Evolutionary conservation across 768 basidiomycete species (phyloP), one percentile per base, ranked within the genome.

Genomic region (Podaxis pistillaris): DNA sequence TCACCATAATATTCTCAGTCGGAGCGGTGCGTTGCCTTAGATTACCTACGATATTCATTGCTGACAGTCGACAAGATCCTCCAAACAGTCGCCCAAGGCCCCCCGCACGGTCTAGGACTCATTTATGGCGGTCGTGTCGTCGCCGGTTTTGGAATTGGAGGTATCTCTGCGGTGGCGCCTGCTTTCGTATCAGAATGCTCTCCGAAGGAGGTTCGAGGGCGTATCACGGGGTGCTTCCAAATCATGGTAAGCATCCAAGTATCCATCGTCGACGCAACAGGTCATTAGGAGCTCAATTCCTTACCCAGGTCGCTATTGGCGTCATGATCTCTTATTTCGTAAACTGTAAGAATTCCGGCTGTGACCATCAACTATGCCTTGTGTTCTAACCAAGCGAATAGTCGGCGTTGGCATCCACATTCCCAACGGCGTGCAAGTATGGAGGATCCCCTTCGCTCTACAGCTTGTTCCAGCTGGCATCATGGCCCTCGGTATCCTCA

Each of bases 241-340:
- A 86, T 95, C 72, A 88, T 92, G 84, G 92, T 84, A 40, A 28
- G 8, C 3, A 13, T 24, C 33, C 49, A 40, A 28, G 8, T 22
- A 24, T 22, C 28, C 47, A 1, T 54, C 22, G 12, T 8, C 13
- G 55, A 9, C 36, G 26, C 3, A 54, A 19, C 36, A 36, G 13
- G 47, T 33, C n/a, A 12, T 56, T 22, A 46, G 19, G n/a, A n/a
- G 28, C 24, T 17, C 38, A 37, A 51, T 28, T 28, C 6, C 7
- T 38, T 1, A n/a, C 13, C 4, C 63, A 81, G 79, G 79, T 91
- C 22, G 90, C 91, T 24, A 78, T 85, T 55, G 93, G 93, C 57
- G 92, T 92, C 64, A 93, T 93, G 86, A 78, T 94, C 62, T 90
- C 88, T 0, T 93, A 92, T 73, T 92, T 90, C 72, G 80, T 91